phyloP scores from a whole-genome alignment of 352 stramenopile species.

The Pythium utonaiense region DNA sequence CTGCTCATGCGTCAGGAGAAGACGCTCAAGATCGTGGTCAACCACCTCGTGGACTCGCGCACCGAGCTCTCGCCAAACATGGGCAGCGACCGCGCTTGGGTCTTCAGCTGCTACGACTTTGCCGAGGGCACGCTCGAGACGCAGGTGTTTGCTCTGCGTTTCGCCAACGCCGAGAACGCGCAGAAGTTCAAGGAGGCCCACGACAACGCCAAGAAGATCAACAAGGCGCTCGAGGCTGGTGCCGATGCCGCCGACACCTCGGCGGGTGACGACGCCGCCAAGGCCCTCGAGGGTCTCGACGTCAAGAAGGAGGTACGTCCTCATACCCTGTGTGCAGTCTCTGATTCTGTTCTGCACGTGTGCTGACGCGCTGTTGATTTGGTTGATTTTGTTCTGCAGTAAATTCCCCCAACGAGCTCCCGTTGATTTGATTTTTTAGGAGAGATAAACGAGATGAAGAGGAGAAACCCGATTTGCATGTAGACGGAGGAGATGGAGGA shows the following conservation, averaged over 20 bases:
- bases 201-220: constrained; percentile 90
- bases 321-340: background rate
- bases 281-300: constrained; percentile 87
- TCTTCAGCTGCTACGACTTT: constrained; percentile 99
- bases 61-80: constrained; percentile 96
- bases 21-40: constrained; percentile 98
- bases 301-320: constrained; percentile 87
- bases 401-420: constrained; percentile 19
- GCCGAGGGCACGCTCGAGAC: constrained; percentile 91
- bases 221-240: constrained; percentile 92
- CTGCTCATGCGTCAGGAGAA: constrained; percentile 99
- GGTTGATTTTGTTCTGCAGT: constrained; percentile 5
- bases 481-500: constrained; percentile 13
- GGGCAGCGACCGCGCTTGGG: constrained; percentile 95
- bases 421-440: constrained; percentile 32
- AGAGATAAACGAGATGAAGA: constrained; percentile 20
- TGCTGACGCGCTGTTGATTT: background rate
- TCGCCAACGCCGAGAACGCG: constrained; percentile 95
- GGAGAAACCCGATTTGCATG: constrained; percentile 18
- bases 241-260: constrained; percentile 89
- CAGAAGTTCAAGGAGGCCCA: constrained; percentile 97
- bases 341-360: background rate
- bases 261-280: constrained; percentile 91
- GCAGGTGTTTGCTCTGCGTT: constrained; percentile 90
- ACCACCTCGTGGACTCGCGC: constrained; percentile 96